phyloP scores from a whole-genome alignment of 2,329 filamentous ascomycete species.

The Leptographium radiaticola region DNA sequence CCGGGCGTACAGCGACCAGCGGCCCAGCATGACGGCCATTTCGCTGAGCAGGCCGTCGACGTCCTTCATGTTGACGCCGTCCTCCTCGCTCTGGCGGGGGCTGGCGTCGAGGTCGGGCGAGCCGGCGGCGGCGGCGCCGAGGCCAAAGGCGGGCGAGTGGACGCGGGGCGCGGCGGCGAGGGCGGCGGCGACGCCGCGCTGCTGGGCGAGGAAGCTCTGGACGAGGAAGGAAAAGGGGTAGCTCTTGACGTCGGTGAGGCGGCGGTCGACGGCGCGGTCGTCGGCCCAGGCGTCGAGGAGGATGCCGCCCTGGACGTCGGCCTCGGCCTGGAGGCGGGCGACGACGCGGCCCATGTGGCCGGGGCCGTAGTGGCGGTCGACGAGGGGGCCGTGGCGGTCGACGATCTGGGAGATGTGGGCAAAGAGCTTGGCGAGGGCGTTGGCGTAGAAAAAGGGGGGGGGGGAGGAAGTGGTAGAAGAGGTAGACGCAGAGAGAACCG shows the following conservation, averaged over 20 bases:
- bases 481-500: too few species aligned
- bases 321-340: constrained; percentile 83
- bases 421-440: constrained; percentile 80
- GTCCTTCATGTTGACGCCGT: constrained; percentile 96
- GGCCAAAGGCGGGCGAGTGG: constrained; percentile 58
- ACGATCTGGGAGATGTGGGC: constrained; percentile 97
- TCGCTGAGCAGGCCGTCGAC: constrained; percentile 80
- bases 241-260: constrained; percentile 88
- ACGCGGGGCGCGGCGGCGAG: constrained; percentile 50
- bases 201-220: constrained; percentile 73
- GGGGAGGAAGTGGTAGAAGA: too few species aligned
- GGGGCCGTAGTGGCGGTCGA: constrained; percentile 84
- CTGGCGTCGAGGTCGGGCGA: constrained; percentile 19
- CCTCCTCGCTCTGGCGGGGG: constrained; percentile 62
- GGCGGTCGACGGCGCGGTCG: constrained; percentile 70
- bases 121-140: background rate
- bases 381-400: constrained; percentile 77
- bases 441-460: constrained; percentile 85
- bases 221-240: constrained; percentile 97
- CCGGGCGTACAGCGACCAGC: constrained; percentile 84
- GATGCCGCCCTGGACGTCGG: constrained; percentile 91
- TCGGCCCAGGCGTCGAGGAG: constrained; percentile 93
- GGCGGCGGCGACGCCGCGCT: constrained; percentile 25
- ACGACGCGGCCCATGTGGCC: constrained; percentile 94
- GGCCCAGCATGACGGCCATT: constrained; percentile 79